A percentile compares a stretch with the other conserved stretches of the same genome.
These are phyloP conservation scores for Biscogniauxia mediterranea DNA, from an alignment of 2,329 filamentous ascomycete species.

Conservation along the genomic window DNA sequence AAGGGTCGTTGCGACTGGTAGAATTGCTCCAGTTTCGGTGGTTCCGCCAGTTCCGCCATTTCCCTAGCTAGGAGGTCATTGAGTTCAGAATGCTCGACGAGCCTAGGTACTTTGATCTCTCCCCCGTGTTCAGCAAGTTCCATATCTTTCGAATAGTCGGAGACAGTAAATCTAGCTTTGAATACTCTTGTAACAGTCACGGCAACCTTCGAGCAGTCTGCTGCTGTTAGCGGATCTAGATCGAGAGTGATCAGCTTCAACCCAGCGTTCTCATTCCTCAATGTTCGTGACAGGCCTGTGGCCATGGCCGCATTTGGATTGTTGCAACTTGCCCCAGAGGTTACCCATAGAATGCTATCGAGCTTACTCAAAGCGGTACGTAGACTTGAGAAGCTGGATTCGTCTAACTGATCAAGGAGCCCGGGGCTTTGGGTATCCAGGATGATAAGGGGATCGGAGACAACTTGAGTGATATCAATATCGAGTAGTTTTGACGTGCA, in stretches of 20 bases:
- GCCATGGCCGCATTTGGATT: conserved; percentile 4
- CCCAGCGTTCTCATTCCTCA: conserved; percentile 6
- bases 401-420: neutral
- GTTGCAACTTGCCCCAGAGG: neutral
- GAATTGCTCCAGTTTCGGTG: conserved; percentile 5
- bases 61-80: conserved; percentile 1
- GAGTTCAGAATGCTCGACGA: conserved; percentile 2
- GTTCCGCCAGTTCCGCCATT: neutral
- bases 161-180: neutral
- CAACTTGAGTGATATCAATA: neutral
- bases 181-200: neutral
- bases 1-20: conserved; percentile 5
- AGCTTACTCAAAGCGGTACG: neutral
- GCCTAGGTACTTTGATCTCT: conserved; percentile 1
- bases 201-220: neutral
- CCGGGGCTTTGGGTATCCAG: conserved; percentile 1
- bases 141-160: neutral
- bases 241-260: conserved; percentile 3
- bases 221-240: neutral
- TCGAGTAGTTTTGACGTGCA: neutral
- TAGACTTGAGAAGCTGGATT: neutral
- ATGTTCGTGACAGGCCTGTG: neutral
- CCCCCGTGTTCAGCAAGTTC: conserved; percentile 3
- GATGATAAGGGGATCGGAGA: neutral
- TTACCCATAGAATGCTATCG: conserved; percentile 2